Evolutionary conservation across 768 basidiomycete genomes (phyloP).

Genomic region (Erythrobasidium yunnanense): DNA sequence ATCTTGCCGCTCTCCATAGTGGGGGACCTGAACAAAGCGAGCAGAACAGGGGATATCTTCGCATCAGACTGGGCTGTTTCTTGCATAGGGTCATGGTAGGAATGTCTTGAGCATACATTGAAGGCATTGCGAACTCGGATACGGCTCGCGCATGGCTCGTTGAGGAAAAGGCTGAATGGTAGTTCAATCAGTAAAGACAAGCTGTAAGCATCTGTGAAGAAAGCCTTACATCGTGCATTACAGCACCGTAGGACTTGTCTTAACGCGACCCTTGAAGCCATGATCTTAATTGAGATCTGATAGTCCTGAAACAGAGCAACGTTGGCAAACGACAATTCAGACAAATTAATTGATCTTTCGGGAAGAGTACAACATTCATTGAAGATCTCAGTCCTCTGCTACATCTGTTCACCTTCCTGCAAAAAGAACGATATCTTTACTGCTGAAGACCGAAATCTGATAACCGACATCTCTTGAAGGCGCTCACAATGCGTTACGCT

Average conservation of each 20-base stretch:
- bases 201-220: too few relatives aligned
- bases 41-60: background rate
- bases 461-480: too few relatives aligned
- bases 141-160: conserved; percentile 1
- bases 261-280: background rate
- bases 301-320: too few relatives aligned
- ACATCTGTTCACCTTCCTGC: too few relatives aligned
- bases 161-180: background rate
- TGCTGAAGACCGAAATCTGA: too few relatives aligned
- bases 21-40: conserved; percentile 7
- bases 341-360: too few relatives aligned
- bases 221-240: too few relatives aligned
- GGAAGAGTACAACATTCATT: too few relatives aligned
- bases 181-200: background rate
- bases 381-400: too few relatives aligned
- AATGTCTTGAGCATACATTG: background rate
- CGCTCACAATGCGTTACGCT: conserved; percentile 9
- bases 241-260: background rate
- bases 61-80: background rate
- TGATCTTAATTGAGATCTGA: too few relatives aligned
- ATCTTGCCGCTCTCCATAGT: conserved; percentile 25
- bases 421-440: too few relatives aligned
- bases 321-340: too few relatives aligned
- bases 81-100: background rate
- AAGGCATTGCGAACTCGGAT: conserved; percentile 25